Percentiles rank a stretch among this genome's conserved stretches.
These are phyloP conservation scores for Aotearoamyces nothofagi DNA, from an alignment of 2,329 filamentous ascomycete genomes.

Conservation along the genomic window DNA sequence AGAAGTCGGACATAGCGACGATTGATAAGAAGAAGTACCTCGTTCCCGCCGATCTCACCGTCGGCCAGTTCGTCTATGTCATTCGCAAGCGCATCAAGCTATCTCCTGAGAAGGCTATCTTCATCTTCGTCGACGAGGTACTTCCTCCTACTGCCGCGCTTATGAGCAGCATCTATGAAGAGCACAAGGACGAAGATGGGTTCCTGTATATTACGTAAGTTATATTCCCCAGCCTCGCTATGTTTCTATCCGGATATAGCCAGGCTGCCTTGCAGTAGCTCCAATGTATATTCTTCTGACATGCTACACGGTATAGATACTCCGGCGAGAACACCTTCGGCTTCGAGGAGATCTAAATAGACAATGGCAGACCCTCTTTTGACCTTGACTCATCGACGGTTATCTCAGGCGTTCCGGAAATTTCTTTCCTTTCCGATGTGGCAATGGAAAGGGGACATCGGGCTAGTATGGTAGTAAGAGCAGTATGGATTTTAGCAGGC, in stretches of 20 bases:
- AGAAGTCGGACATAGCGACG: constrained; percentile 97
- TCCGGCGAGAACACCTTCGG: constrained; percentile 99
- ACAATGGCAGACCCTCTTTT: background rate
- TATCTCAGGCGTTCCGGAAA: constrained; percentile 4
- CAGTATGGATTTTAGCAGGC: constrained; percentile 1
- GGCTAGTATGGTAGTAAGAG: constrained; percentile 1
- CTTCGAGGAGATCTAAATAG: constrained; percentile 21
- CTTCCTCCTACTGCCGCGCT: constrained; percentile 90
- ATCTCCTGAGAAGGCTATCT: constrained; percentile 98
- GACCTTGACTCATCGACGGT: too few relatives aligned
- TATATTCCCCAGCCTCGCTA: background rate
- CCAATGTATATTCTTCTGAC: too few relatives aligned
- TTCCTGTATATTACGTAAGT: constrained; percentile 93
- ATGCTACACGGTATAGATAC: too few relatives aligned
- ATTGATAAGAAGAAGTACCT: constrained; percentile 99
- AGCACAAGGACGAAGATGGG: constrained; percentile 72
- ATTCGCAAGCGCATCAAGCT: constrained; percentile 99
- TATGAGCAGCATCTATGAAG: constrained; percentile 99
- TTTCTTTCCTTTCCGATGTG: constrained; percentile 1
- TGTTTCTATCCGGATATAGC: too few relatives aligned
- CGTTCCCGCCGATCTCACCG: constrained; percentile 91
- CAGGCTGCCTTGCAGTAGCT: too few relatives aligned
- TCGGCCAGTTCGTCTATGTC: constrained; percentile 99
- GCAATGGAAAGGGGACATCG: background rate
- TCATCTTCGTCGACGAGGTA: constrained; percentile 99